These are phyloP conservation scores for Parmelia sp. DNA, from an alignment of 495 filamentous ascomycete species.

Conservation along the genomic window DNA sequence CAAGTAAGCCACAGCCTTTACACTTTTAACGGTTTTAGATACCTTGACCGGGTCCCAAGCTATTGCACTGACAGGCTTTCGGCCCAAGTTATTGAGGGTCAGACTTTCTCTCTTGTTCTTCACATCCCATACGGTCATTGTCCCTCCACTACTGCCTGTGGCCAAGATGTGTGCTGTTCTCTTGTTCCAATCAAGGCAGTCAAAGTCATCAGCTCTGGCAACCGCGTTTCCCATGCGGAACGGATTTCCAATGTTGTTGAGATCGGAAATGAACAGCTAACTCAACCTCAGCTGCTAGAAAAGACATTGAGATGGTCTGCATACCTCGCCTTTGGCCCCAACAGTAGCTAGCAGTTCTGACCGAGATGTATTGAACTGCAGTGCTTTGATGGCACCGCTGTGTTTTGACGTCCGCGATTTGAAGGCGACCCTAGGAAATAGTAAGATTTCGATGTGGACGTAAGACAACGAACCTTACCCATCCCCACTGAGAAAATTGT, in stretches of 20 bases:
- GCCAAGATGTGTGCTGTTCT: conserved; percentile 95
- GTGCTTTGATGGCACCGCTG: conserved; percentile 82
- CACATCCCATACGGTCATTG: conserved; percentile 97
- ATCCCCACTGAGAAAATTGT: conserved; percentile 65
- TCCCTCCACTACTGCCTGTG: conserved; percentile 88
- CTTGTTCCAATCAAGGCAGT: conserved; percentile 96
- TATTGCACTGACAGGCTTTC: conserved; percentile 90
- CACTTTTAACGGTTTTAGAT: conserved; percentile 20
- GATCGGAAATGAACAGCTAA: conserved; percentile 83
- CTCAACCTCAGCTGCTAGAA: neutral
- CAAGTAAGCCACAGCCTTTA: conserved; percentile 10
- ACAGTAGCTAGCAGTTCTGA: conserved; percentile 88
- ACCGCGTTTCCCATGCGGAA: conserved; percentile 83
- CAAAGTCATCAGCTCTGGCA: conserved; percentile 85
- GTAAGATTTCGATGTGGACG: neutral
- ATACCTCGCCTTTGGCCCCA: conserved; percentile 77
- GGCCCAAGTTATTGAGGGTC: conserved; percentile 84
- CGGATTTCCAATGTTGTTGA: conserved; percentile 80
- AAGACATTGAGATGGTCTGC: neutral
- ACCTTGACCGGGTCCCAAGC: conserved; percentile 91
- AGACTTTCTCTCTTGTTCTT: conserved; percentile 94
- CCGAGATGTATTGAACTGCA: conserved; percentile 96
- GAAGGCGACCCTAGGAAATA: conserved; percentile 56
- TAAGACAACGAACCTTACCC: conserved; percentile 35
- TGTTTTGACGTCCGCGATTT: conserved; percentile 90